Evolutionary conservation across 2,329 filamentous ascomycete species (phyloP), one percentile per base, ranked within the genome.

Genomic region (Ploettnerulaceae sp.): DNA sequence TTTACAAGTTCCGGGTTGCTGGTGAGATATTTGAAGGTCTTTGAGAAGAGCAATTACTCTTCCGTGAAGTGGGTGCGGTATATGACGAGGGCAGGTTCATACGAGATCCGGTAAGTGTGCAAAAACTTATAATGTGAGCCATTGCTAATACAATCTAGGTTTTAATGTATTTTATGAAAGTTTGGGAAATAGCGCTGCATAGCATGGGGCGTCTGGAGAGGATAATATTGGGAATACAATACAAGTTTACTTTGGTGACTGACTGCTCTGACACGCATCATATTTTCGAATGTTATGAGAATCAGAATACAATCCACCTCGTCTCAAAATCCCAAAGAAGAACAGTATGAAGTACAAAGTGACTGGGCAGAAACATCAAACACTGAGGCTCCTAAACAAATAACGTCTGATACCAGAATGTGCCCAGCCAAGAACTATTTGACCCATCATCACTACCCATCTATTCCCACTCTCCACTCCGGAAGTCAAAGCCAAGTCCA

Each of bases 11-110:
- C 86, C 1, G 93, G 93, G 0, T 66, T 98, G 63, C 65, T 98
- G 55, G 93, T 98, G 47, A 75, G 94, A 39, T 98, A 98, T 67
- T 70, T 98, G 48, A 98, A 98, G 71, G 93, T 98, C 1, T 98
- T 98, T 71, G 93, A 98, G 72, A 98, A 98, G 81, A 93, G 81
- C 68, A 97, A 97, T 68, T 98, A 98, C 67, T 94, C 87, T 53
- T 95, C 89, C 64, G 93, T 98, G 38, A 98, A 98, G 69, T 98
- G 93, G 93, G 93, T 98, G 59, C 76, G 93, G 59, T 98, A 98
- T 69, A 97, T 98, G 93, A 98, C 93, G 14, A 82, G 91, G 57
- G 93, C 91, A 12, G 93, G 93, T 21, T 96, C 89, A 67, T 98
- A 98, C 68, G 93, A 98, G 71, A 95, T 98, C 65, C 77, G 89